Conservation (phyloP, 2,329 filamentous ascomycete species). For the Trichophyton mentagrophytes region DNA sequence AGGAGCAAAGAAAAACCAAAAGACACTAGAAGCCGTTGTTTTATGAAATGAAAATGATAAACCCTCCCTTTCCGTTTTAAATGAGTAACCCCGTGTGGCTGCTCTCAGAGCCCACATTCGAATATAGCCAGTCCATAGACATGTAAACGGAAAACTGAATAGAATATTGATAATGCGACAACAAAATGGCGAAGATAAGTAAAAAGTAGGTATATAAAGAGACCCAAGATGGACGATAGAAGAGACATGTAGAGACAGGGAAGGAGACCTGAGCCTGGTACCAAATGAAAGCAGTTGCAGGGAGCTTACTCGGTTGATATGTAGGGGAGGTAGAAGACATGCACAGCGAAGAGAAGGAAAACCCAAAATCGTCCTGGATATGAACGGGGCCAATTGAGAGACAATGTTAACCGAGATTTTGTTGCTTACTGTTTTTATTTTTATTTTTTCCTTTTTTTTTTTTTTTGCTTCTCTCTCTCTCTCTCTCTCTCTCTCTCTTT, state of each 20-base stretch:
- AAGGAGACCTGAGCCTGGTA: background rate
- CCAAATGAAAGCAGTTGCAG: background rate
- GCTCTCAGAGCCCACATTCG: conserved; percentile 2
- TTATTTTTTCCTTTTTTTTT: background rate
- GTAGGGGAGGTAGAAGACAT: background rate
- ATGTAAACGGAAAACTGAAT: background rate
- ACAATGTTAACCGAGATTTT: background rate
- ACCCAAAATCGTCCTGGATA: background rate
- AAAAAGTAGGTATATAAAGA: background rate
- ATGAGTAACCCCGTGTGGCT: background rate
- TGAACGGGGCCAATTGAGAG: background rate
- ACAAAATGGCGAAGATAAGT: background rate
- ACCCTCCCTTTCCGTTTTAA: background rate
- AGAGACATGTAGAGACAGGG: background rate
- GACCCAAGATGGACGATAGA: background rate
- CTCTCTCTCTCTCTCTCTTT: no score
- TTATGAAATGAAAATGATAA: background rate
- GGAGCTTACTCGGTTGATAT: background rate
- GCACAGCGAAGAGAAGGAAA: background rate
- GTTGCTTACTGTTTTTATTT: background rate
- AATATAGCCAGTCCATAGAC: background rate
- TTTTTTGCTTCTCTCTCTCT: background rate
- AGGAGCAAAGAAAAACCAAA: background rate
- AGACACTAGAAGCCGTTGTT: background rate
- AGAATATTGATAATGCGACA: background rate